phyloP scores from a whole-genome alignment of 2,329 filamentous ascomycete genomes.

The Scytalidium sp. region DNA sequence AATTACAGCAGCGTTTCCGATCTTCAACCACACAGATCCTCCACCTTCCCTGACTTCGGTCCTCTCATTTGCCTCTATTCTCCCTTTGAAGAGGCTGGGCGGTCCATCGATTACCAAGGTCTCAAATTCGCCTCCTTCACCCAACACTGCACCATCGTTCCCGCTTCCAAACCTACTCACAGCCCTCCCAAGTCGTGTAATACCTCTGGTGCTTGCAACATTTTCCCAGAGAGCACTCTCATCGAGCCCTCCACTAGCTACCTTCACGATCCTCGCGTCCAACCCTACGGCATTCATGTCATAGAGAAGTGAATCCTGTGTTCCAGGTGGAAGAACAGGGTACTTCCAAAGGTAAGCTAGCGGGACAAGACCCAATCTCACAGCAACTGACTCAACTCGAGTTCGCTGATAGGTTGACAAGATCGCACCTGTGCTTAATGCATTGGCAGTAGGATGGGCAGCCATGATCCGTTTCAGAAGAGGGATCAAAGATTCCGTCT shows the following conservation, averaged over 20 bases:
- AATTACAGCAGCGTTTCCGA: slow-evolving; percentile 50
- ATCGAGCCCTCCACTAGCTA: slow-evolving; percentile 85
- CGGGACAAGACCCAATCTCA: slow-evolving; percentile 77
- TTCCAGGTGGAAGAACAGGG: slow-evolving; percentile 61
- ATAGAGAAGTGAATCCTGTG: slow-evolving; percentile 56
- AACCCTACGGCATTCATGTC: slow-evolving; percentile 79
- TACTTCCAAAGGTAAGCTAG: slow-evolving; percentile 93
- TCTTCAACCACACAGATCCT: slow-evolving; percentile 70
- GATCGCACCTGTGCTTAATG: slow-evolving; percentile 87
- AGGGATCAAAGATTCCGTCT: slow-evolving; percentile 83
- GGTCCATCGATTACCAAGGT: slow-evolving; percentile 86
- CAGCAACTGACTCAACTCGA: slow-evolving; percentile 85
- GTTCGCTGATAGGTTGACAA: slow-evolving; percentile 95
- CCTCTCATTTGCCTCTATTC: slow-evolving; percentile 59
- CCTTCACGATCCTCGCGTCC: slow-evolving; percentile 91
- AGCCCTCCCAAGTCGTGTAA: slow-evolving; percentile 45
- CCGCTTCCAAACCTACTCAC: slow-evolving; percentile 65
- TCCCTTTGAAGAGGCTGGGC: slow-evolving; percentile 64
- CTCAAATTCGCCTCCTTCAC: slow-evolving; percentile 96
- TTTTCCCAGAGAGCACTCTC: slow-evolving; percentile 78
- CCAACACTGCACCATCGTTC: slow-evolving; percentile 69
- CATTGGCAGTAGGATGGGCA: slow-evolving; percentile 77
- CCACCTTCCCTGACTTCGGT: slow-evolving; percentile 64
- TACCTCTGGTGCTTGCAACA: slow-evolving; percentile 57
- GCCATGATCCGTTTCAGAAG: slow-evolving; percentile 66